Percentiles rank a stretch among this genome's conserved stretches.
Evolutionary conservation across 352 stramenopile species (phyloP).

Genomic region (Phytophthora colocasiae): DNA sequence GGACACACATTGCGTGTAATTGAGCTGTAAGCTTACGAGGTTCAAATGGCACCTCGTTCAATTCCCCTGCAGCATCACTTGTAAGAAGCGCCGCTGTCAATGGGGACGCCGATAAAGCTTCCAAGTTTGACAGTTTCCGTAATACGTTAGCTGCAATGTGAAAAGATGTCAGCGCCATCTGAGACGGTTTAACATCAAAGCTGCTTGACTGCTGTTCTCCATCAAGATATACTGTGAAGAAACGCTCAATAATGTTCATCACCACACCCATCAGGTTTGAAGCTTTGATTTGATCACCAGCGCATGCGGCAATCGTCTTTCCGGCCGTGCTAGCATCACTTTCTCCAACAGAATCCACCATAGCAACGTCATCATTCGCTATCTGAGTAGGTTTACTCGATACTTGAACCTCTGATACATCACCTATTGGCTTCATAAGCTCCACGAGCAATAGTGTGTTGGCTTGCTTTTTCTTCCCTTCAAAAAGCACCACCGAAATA

Average conservation of each 20-base stretch:
- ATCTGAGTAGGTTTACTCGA: slow-evolving; percentile 1
- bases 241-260: slow-evolving; percentile 58
- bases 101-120: slow-evolving; percentile 65
- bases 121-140: slow-evolving; percentile 71
- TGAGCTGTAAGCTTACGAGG: slow-evolving; percentile 60
- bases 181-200: slow-evolving; percentile 30
- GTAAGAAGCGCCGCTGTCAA: slow-evolving; percentile 68
- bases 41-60: slow-evolving; percentile 48
- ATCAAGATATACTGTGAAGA: slow-evolving; percentile 42
- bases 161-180: slow-evolving; percentile 76
- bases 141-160: slow-evolving; percentile 69
- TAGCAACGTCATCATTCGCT: slow-evolving; percentile 39
- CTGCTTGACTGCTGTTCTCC: slow-evolving; percentile 12
- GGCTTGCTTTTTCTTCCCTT: slow-evolving; percentile 78
- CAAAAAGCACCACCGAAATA: slow-evolving; percentile 74
- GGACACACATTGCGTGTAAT: slow-evolving; percentile 67
- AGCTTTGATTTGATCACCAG: slow-evolving; percentile 36
- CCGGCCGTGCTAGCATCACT: slow-evolving; percentile 4
- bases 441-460: slow-evolving; percentile 79
- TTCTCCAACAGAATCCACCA: slow-evolving; percentile 26
- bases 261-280: slow-evolving; percentile 62
- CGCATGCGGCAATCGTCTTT: slow-evolving; percentile 39
- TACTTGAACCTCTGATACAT: slow-evolving; percentile 23
- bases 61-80: slow-evolving; percentile 53
- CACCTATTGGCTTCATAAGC: slow-evolving; percentile 54